phyloP scores from a whole-genome alignment of 2,329 filamentous ascomycete genomes.

The Hypocrella siamensis region DNA sequence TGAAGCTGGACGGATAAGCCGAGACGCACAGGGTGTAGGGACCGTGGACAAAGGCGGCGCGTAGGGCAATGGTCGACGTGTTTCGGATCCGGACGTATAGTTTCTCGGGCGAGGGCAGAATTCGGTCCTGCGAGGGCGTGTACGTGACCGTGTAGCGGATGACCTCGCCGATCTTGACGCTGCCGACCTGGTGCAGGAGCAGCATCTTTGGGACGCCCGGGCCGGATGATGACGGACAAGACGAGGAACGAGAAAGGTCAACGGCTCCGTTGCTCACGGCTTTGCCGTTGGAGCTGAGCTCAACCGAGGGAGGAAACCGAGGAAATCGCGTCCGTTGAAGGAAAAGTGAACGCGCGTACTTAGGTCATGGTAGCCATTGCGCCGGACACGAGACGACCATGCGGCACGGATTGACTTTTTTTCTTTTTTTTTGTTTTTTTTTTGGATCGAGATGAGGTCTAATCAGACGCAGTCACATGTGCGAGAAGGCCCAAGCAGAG shows the following conservation, averaged over 20 bases:
- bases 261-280: no score
- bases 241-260: not conserved
- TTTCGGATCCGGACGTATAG: conserved; percentile 85
- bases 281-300: no score
- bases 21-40: conserved; percentile 84
- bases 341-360: no score
- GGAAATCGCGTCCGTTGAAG: no score
- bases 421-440: no score
- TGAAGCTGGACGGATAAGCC: conserved; percentile 69
- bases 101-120: conserved; percentile 67
- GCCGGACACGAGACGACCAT: no score
- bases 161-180: conserved; percentile 86
- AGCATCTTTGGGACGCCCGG: conserved; percentile 44
- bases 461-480: no score
- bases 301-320: no score
- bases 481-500: no score
- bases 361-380: no score
- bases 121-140: conserved; percentile 74
- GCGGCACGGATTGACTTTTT: no score
- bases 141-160: conserved; percentile 88
- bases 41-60: conserved; percentile 90
- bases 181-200: conserved; percentile 78
- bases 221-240: not conserved
- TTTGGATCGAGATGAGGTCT: no score
- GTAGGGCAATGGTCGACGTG: conserved; percentile 74